phyloP scores from a whole-genome alignment of 805 yeast genomes.

The Tetrapisispora taiwanensis region DNA sequence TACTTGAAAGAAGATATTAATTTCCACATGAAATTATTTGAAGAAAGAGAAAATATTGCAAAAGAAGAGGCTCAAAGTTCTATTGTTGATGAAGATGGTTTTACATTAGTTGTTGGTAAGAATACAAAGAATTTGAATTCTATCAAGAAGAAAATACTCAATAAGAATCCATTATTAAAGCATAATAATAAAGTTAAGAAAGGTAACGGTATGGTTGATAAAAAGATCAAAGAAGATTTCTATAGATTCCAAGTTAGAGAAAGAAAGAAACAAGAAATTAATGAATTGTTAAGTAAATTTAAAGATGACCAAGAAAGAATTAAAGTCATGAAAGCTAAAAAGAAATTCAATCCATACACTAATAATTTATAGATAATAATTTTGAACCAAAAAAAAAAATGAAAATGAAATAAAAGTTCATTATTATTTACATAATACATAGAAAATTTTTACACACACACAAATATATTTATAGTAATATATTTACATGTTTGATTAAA shows the following conservation, averaged over 20 bases:
- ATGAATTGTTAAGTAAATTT: slow-evolving; percentile 71
- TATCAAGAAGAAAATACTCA: slow-evolving; percentile 25
- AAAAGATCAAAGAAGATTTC: slow-evolving; percentile 75
- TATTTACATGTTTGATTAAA: not conserved
- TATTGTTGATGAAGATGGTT: slow-evolving; percentile 86
- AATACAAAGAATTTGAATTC: slow-evolving; percentile 64
- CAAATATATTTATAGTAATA: not conserved
- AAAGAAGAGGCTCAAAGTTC: slow-evolving; percentile 45
- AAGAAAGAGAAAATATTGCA: slow-evolving; percentile 55
- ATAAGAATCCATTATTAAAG: slow-evolving; percentile 27
- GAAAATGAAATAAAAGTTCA: not conserved
- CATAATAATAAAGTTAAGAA: slow-evolving; percentile 18
- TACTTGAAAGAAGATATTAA: slow-evolving; percentile 48
- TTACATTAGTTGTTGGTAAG: slow-evolving; percentile 79
- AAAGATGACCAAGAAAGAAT: slow-evolving; percentile 86
- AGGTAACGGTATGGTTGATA: slow-evolving; percentile 38
- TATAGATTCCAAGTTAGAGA: slow-evolving; percentile 95
- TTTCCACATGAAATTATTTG: slow-evolving; percentile 55
- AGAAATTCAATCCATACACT: slow-evolving; percentile 76
- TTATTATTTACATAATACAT: not conserved
- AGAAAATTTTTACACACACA: not conserved
- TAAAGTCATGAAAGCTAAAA: slow-evolving; percentile 64
- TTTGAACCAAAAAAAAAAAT: not conserved
- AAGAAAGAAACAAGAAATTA: slow-evolving; percentile 84
- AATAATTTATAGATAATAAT: not conserved